These are phyloP conservation scores for Podospora didyma DNA, from an alignment of 495 filamentous ascomycete genomes.

Conservation along the genomic window DNA sequence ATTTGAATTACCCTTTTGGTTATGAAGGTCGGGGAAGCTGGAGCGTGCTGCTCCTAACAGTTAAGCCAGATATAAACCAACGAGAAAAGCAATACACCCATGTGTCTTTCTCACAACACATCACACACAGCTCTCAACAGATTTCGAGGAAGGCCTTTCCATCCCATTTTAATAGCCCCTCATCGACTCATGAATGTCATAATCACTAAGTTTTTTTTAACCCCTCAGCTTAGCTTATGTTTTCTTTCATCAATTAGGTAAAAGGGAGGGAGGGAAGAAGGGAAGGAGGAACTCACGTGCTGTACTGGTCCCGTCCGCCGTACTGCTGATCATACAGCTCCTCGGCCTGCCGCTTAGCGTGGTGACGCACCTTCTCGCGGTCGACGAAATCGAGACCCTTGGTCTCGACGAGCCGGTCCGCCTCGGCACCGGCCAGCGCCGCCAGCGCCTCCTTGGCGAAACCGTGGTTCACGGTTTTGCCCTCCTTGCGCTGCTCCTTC, in stretches of 20 bases:
- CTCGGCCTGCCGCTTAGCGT: constrained; percentile 63
- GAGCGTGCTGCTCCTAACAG: too few species aligned
- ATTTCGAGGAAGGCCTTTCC: too few species aligned
- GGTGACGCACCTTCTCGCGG: constrained; percentile 59
- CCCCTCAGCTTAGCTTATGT: neutral
- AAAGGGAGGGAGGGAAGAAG: neutral
- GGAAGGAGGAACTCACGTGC: constrained; percentile 39
- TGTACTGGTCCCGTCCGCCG: constrained; percentile 41
- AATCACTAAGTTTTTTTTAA: neutral
- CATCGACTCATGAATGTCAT: constrained; percentile 9
- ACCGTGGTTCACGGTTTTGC: constrained; percentile 64
- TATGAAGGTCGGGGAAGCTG: too few species aligned
- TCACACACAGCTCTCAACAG: too few species aligned
- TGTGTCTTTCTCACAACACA: too few species aligned
- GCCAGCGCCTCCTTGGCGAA: constrained; percentile 76
- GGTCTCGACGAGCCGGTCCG: constrained; percentile 76
- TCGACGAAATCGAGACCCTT: constrained; percentile 71
- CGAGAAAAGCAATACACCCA: too few species aligned
- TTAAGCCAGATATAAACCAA: too few species aligned
- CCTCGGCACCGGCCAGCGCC: constrained; percentile 66
- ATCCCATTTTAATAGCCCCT: neutral
- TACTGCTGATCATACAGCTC: constrained; percentile 60
- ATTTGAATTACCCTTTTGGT: too few species aligned
- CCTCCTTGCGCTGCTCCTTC: constrained; percentile 67
- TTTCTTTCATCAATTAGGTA: neutral